Conservation (phyloP, 495 filamentous ascomycete species). For the Hyphodiscus hymeniophilus region DNA sequence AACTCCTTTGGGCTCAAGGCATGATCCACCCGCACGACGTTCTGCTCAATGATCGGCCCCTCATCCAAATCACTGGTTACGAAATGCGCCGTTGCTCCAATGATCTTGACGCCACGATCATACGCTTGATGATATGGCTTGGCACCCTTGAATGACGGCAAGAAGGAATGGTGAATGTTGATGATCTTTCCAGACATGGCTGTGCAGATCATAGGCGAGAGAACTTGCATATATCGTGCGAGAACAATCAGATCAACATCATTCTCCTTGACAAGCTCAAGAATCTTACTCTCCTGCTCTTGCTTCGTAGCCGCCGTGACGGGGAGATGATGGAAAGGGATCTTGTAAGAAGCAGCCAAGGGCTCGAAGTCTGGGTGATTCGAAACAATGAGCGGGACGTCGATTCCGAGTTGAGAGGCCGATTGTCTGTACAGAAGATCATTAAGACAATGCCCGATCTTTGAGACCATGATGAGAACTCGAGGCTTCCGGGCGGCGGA, state of each 20-base stretch:
- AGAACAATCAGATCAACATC: constrained; percentile 65
- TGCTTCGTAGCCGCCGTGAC: constrained; percentile 61
- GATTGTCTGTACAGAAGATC: constrained; percentile 67
- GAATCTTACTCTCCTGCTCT: constrained; percentile 58
- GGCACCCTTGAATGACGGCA: constrained; percentile 73
- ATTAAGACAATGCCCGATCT: constrained; percentile 74
- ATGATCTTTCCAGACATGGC: constrained; percentile 69
- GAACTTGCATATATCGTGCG: constrained; percentile 80
- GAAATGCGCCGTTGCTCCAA: constrained; percentile 70
- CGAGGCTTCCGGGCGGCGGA: constrained; percentile 53
- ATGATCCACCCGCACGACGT: constrained; percentile 60
- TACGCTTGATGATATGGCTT: constrained; percentile 77
- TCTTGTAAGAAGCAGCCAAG: constrained; percentile 59
- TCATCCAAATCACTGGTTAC: constrained; percentile 70
- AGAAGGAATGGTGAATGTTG: constrained; percentile 76
- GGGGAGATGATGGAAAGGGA: constrained; percentile 66
- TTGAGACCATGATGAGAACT: constrained; percentile 74
- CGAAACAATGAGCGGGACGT: constrained; percentile 60
- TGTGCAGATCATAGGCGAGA: constrained; percentile 58
- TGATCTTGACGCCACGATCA: constrained; percentile 72
- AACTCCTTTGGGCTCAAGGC: constrained; percentile 60
- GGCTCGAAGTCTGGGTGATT: constrained; percentile 66
- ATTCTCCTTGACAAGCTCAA: constrained; percentile 54
- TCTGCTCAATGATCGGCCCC: constrained; percentile 74
- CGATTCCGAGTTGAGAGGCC: constrained; percentile 55